phyloP scores from a whole-genome alignment of 345 rosid species.

The Citrus inodora region DNA sequence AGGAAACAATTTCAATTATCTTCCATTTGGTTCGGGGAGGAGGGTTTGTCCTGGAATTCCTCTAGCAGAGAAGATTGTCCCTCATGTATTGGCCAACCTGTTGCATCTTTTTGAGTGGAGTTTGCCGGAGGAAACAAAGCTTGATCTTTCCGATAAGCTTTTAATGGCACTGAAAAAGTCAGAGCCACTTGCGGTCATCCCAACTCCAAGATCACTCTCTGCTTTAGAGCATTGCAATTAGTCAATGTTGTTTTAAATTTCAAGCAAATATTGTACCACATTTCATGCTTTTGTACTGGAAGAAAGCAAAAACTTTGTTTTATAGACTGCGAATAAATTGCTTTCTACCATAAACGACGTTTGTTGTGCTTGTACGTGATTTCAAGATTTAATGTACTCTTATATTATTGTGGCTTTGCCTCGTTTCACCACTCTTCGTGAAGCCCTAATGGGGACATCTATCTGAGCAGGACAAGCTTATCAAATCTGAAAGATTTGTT shows the following conservation, averaged over 20 bases:
- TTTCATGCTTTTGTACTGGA: background rate
- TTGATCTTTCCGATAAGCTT: constrained; percentile 11
- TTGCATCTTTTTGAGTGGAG: constrained; percentile 19
- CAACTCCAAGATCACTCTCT: background rate
- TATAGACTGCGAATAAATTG: background rate
- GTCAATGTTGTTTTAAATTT: background rate
- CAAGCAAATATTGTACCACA: background rate
- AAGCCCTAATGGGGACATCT: background rate
- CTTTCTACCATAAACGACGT: background rate
- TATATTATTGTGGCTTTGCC: background rate
- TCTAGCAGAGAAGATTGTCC: constrained; percentile 4
- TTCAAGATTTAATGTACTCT: background rate
- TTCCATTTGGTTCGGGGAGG: constrained; percentile 8
- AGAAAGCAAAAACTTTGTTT: background rate
- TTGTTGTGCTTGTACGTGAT: background rate
- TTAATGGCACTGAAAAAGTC: background rate
- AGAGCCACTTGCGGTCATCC: constrained; percentile 1
- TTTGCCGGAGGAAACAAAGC: background rate
- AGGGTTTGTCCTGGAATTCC: constrained; percentile 21
- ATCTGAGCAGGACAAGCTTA: background rate
- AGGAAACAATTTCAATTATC: background rate
- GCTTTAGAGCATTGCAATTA: background rate
- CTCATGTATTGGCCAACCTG: background rate
- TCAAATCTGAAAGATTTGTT: background rate
- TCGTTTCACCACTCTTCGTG: too few species aligned